Evolutionary conservation across 345 rosid genomes (phyloP), one percentile per base, ranked within the genome.

Genomic region (Hirschfeldia incana): DNA sequence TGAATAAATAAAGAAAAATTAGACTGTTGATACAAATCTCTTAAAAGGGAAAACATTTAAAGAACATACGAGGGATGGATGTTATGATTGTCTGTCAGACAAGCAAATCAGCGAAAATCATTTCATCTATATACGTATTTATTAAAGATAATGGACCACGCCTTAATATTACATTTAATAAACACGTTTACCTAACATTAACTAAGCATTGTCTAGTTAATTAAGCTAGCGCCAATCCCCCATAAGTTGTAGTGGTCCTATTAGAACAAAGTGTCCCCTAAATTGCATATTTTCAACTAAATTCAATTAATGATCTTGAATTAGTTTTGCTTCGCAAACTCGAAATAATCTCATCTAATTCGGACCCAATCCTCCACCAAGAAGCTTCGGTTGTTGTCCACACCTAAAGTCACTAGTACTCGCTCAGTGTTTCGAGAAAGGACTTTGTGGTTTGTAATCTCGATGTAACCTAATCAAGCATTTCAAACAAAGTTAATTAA

Each of bases 191-290:
- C 91, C 91, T 85, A 87, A 88, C 87, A 74, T 46, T 27, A 72
- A 75, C 65, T 64, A 75, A 80, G 79, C 37, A 75, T 21, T 74
- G 77, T 65, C 51, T 79, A 73, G 66, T 34, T 62, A 72, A 62
- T 78, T 84, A 53, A 46, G 68, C 46, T 76, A 83, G 82, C 79
- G 63, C 70, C 57, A 77, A 82, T 59, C 75, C 81, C 21, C 37
- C 81, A 70, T 30, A 49, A 39, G 44, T 80, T 93, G 90, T 85
- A 64, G 68, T 69, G 90, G 73, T 80, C 69, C 65, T 63, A 21
- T 73, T 46, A 78, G 93, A 91, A 91, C 98, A 88, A 78, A 67
- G 70, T 93, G 97, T 91, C 78, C 86, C 93, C 92, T 84, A 75
- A 74, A 86, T 84, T 84, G 91, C 88, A 15, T 17, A 51, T 57